Evolutionary conservation across 129 eudicot genomes (phyloP), one percentile per base, ranked within the genome.

Genomic region (Arctium minus): DNA sequence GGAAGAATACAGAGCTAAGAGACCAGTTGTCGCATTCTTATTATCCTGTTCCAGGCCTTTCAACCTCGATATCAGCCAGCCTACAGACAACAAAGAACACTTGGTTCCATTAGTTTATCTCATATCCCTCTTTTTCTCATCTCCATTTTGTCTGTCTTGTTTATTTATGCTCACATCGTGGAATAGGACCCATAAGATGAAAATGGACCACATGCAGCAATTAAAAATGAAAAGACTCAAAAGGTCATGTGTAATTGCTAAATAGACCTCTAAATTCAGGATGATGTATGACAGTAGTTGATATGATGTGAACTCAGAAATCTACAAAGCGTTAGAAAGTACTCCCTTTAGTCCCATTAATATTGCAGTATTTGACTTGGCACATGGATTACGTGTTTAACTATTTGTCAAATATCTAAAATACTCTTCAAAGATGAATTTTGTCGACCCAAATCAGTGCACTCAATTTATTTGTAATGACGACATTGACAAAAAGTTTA

Each of bases 11-110:
- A 79, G 65, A 62, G 87, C 79, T 60, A 93, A 79, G 77, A 78
- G 77, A 72, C 87, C 87, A 56, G 53, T 65, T 73, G 36, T 38
- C 37, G 73, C 82, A 72, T 74, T 81, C 79, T 83, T 68, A 40
- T 86, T 30, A 80, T 82, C 86, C 72, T 77, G 86, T 76, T 87
- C 86, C 87, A 92, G 62, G 76, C 85, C 81, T 85, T 86, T 88
- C 76, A 93, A 85, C 88, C 90, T 90, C 44, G 82, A 72, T 83
- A 96, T 77, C 85, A 91, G 82, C 95, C 94, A 96, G 36, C 93
- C 99, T 96, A 79, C 27, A 62, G 80, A 79, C 29, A 44, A 75
- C 50, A 46, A 83, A 81, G 7, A 76, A 22, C 31, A 29, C 12
- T 27, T 22, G 33, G 35, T 1, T 27, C 4, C 32, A 22, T 67